These are phyloP conservation scores for Penicillium sp. DNA, from an alignment of 2,329 filamentous ascomycete genomes.

Conservation along the genomic window DNA sequence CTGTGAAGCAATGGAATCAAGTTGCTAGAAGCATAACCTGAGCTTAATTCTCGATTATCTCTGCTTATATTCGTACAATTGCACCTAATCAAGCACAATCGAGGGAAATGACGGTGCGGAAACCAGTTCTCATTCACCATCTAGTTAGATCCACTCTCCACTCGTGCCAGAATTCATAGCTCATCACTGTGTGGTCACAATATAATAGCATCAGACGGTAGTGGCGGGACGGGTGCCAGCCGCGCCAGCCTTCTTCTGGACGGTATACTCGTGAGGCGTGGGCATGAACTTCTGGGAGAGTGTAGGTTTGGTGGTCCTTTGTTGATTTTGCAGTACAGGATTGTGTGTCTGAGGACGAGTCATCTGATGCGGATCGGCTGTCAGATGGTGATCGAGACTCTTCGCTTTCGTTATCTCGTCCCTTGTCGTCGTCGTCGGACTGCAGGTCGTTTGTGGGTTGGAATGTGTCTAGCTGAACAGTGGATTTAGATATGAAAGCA, in stretches of 20 bases:
- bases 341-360: background rate
- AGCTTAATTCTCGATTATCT: no score
- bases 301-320: conserved; percentile 13
- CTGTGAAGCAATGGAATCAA: no score
- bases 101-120: background rate
- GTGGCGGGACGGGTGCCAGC: conserved; percentile 44
- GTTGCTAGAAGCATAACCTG: no score
- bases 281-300: conserved; percentile 39
- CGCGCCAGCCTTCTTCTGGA: conserved; percentile 42
- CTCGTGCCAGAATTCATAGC: conserved; percentile 59
- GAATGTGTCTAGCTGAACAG: background rate
- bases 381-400: background rate
- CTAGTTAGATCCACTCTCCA: conserved; percentile 29
- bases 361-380: background rate
- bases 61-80: conserved; percentile 10
- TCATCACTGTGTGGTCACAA: conserved; percentile 58
- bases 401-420: background rate
- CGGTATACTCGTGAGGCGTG: conserved; percentile 33
- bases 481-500: background rate
- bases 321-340: background rate
- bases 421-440: background rate
- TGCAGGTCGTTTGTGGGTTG: background rate
- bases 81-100: background rate
- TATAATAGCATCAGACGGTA: conserved; percentile 60
- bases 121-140: background rate